Evolutionary conservation across 2,329 filamentous ascomycete species (phyloP).

Genomic region (Cordyceps militaris): DNA sequence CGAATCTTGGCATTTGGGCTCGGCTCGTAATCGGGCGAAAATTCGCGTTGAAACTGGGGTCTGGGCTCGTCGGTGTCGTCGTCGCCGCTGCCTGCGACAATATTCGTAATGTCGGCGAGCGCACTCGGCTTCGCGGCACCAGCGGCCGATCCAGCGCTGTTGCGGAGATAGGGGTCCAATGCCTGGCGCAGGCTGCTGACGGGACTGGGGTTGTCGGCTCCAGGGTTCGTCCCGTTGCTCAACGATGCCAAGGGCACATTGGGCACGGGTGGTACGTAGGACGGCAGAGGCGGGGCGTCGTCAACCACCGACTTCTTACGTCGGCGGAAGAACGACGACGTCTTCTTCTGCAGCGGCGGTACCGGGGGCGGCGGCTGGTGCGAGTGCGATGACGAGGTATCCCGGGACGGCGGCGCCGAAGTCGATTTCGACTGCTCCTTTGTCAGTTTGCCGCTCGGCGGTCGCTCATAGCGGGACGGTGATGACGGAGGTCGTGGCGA

Average conservation of each 20-base stretch:
- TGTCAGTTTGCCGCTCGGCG: neutral
- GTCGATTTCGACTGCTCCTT: constrained; percentile 32
- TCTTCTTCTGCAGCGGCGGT: constrained; percentile 69
- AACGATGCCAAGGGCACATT: constrained; percentile 22
- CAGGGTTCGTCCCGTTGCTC: constrained; percentile 17
- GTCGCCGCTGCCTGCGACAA: constrained; percentile 11
- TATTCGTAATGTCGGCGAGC: constrained; percentile 22
- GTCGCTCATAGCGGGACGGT: constrained; percentile 3
- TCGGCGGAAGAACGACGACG: constrained; percentile 88
- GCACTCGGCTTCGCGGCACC: constrained; percentile 22
- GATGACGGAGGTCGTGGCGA: constrained; percentile 21
- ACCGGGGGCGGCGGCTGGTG: constrained; percentile 33
- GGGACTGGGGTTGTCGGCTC: constrained; percentile 46
- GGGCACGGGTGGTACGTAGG: constrained; percentile 34
- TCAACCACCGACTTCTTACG: constrained; percentile 86
- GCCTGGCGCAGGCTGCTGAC: constrained; percentile 76
- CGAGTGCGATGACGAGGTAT: constrained; percentile 36
- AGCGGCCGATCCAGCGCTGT: constrained; percentile 20
- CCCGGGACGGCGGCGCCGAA: constrained; percentile 43
- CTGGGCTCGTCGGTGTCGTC: constrained; percentile 26
- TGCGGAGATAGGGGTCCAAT: constrained; percentile 74
- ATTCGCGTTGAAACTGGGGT: constrained; percentile 46
- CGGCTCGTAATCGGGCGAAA: constrained; percentile 70
- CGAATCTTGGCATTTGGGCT: constrained; percentile 65
- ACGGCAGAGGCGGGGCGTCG: constrained; percentile 54